Percentiles rank a stretch among this genome's conserved stretches.
Conservation (phyloP, 495 filamentous ascomycete genomes). For the Podospora pseudopauciseta region DNA sequence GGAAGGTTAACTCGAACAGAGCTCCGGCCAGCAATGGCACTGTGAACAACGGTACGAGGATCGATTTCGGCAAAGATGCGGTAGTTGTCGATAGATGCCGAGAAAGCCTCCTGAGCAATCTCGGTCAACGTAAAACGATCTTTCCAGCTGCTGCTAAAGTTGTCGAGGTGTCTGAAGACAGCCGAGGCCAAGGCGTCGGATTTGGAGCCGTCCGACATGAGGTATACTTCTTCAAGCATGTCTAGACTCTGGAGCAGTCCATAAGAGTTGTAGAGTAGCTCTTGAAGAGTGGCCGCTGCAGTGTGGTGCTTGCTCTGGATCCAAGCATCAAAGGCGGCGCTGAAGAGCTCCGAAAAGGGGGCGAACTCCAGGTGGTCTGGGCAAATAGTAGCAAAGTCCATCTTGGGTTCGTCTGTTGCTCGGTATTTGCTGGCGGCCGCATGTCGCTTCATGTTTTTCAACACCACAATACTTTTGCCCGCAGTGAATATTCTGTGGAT, state of each 20-base stretch:
- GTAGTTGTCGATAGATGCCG: constrained; percentile 52
- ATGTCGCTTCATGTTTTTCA: constrained; percentile 59
- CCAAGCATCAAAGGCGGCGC: constrained; percentile 63
- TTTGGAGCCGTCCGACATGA: constrained; percentile 65
- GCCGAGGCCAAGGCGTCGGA: constrained; percentile 59
- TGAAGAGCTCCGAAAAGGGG: constrained; percentile 73
- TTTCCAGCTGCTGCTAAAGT: constrained; percentile 63
- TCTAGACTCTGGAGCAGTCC: constrained; percentile 63
- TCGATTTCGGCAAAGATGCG: constrained; percentile 55
- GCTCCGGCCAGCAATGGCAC: constrained; percentile 36
- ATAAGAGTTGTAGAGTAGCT: constrained; percentile 63
- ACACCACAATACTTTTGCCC: constrained; percentile 82
- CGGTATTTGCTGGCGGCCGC: constrained; percentile 18
- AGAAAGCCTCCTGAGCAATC: constrained; percentile 66
- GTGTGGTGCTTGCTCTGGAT: constrained; percentile 68
- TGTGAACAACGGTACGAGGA: constrained; percentile 31
- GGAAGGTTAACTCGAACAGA: constrained; percentile 51
- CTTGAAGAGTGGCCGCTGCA: constrained; percentile 60
- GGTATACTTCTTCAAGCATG: constrained; percentile 66
- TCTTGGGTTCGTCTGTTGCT: constrained; percentile 33
- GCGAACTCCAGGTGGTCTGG: constrained; percentile 45
- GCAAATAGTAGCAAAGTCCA: constrained; percentile 58
- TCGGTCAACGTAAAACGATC: constrained; percentile 82
- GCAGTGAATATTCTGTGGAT: constrained; percentile 72
- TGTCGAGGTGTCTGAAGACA: constrained; percentile 76